Conservation (phyloP, 1,284 basidiomycete genomes). For the Boletus sp. region DNA sequence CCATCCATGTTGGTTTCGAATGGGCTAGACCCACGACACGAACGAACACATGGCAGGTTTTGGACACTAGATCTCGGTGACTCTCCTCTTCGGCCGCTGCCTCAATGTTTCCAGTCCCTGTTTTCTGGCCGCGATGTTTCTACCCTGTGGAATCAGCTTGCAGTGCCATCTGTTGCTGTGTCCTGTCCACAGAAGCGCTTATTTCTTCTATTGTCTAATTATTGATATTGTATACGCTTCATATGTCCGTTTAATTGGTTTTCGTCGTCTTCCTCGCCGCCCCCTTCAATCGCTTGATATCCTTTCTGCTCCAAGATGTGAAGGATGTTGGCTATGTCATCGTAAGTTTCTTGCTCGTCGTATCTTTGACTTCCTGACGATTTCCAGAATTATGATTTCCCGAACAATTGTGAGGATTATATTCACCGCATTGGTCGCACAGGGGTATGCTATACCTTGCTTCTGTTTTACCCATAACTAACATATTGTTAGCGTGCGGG, state of each 20-base stretch:
- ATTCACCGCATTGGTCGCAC: constrained; percentile 92
- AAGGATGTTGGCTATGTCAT: constrained; percentile 94
- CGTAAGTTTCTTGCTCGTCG: constrained; percentile 46
- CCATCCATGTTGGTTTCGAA: constrained; percentile 23
- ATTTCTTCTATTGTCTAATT: constrained; percentile 38
- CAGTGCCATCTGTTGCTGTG: constrained; percentile 24
- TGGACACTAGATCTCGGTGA: constrained; percentile 24
- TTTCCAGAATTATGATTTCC: constrained; percentile 89
- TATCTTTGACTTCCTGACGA: constrained; percentile 22
- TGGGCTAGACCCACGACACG: constrained; percentile 19
- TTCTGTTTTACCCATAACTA: background rate
- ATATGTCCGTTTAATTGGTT: constrained; percentile 35
- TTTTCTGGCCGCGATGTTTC: constrained; percentile 27
- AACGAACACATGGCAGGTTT: constrained; percentile 25
- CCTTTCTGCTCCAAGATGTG: constrained; percentile 62
- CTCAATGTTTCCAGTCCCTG: constrained; percentile 21
- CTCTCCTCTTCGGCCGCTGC: constrained; percentile 24
- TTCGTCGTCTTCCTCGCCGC: constrained; percentile 35
- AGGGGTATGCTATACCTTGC: constrained; percentile 48
- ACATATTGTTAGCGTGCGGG: constrained; percentile 66
- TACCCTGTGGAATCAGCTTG: constrained; percentile 22
- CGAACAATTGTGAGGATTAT: constrained; percentile 94
- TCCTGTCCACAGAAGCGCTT: constrained; percentile 53
- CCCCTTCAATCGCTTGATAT: constrained; percentile 33
- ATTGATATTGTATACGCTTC: constrained; percentile 54